Evolutionary conservation across 495 filamentous ascomycete genomes (phyloP).

Genomic region (Polyplosphaeria fusca): DNA sequence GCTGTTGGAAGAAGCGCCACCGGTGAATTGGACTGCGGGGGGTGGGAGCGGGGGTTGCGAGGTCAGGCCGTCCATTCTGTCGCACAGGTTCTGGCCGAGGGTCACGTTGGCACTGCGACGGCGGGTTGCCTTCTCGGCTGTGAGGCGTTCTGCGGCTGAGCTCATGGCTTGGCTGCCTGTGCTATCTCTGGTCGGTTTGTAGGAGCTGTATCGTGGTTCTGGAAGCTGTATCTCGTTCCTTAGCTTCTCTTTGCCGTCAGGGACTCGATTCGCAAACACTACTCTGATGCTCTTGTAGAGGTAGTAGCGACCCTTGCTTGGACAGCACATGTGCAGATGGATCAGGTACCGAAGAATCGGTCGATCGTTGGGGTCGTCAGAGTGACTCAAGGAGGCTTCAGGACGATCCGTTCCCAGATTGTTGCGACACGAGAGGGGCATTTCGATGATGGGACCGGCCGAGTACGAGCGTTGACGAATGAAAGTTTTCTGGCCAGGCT

Average conservation of each 20-base stretch:
- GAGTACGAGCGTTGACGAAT: slow-evolving; percentile 94
- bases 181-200: slow-evolving; percentile 63
- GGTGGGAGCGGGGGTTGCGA: slow-evolving; percentile 18
- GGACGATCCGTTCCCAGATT: slow-evolving; percentile 45
- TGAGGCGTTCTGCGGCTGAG: slow-evolving; percentile 16
- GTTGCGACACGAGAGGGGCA: slow-evolving; percentile 50
- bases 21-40: slow-evolving; percentile 26
- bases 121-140: slow-evolving; percentile 30
- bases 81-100: slow-evolving; percentile 27
- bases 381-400: slow-evolving; percentile 45
- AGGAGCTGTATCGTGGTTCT: slow-evolving; percentile 80
- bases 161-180: slow-evolving; percentile 19
- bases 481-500: slow-evolving; percentile 91
- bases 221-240: slow-evolving; percentile 87
- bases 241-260: slow-evolving; percentile 91
- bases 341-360: slow-evolving; percentile 86
- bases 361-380: slow-evolving; percentile 59
- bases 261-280: slow-evolving; percentile 96
- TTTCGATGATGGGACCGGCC: slow-evolving; percentile 77
- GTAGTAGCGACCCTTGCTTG: slow-evolving; percentile 78
- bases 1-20: neutral
- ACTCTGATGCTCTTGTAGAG: slow-evolving; percentile 89
- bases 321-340: slow-evolving; percentile 90
- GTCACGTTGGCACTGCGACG: slow-evolving; percentile 29
- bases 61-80: slow-evolving; percentile 10